Percentiles rank a stretch among this genome's conserved stretches.
These are phyloP conservation scores for Volvariella volvacea DNA, from an alignment of 1,284 basidiomycete species.

Conservation along the genomic window DNA sequence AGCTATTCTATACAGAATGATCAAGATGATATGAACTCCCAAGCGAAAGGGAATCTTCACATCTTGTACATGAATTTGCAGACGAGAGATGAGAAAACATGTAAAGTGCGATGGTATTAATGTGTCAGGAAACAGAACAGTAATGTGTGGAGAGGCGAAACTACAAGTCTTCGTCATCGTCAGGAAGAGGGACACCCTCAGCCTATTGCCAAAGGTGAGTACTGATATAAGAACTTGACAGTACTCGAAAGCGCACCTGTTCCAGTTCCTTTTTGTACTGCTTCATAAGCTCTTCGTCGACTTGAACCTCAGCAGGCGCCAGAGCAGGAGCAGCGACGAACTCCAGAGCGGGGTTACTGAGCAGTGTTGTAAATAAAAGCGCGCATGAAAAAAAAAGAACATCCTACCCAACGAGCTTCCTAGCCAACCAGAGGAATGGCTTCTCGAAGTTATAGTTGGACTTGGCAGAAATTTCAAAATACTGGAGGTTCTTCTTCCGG, in stretches of 20 bases:
- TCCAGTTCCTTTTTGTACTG: conserved; percentile 82
- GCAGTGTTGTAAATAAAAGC: conserved; percentile 2
- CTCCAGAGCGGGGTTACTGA: conserved; percentile 82
- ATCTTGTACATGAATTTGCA: no score
- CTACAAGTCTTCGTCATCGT: conserved; percentile 75
- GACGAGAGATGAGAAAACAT: no score
- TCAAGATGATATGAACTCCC: no score
- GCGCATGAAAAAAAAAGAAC: conserved; percentile 2
- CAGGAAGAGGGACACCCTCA: conserved; percentile 69
- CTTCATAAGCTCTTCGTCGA: conserved; percentile 79
- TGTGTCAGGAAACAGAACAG: conserved; percentile 16
- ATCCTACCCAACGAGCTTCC: conserved; percentile 93
- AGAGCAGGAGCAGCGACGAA: conserved; percentile 97
- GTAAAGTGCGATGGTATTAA: conserved; percentile 13
- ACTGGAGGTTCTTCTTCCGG: conserved; percentile 99
- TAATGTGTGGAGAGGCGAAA: conserved; percentile 5
- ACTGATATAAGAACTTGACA: conserved; percentile 1
- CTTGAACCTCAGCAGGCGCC: conserved; percentile 87
- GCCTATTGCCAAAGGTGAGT: conserved; percentile 36
- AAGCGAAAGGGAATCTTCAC: no score
- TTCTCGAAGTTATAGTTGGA: conserved; percentile 99
- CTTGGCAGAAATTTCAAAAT: conserved; percentile 99
- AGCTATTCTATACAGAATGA: no score
- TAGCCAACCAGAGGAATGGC: conserved; percentile 98
- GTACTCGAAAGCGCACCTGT: conserved; percentile 38